Evolutionary conservation across 2,329 filamentous ascomycete species (phyloP), one percentile per base, ranked within the genome.

Genomic region (Aspergillus sp.): DNA sequence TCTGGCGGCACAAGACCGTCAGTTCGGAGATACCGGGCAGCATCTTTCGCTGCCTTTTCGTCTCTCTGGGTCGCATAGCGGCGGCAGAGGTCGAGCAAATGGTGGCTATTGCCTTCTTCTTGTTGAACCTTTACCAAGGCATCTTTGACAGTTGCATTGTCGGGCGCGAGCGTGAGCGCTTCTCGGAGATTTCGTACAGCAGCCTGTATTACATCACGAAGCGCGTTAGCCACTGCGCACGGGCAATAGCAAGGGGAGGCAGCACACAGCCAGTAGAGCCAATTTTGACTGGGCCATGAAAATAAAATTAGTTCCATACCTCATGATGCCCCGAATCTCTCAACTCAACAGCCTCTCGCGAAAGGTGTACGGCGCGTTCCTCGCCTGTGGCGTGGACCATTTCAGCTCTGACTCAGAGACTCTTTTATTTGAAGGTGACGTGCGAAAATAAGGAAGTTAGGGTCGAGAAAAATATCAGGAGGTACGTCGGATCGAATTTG

Each of bases 131-230:
- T 76, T 41, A 77, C 60, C 47, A 81, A 76, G 26, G 78, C 77
- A 30, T 73, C 69, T 64, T 76, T 78, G 53, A 81, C 77, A 45
- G 77, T 69, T 12, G 71, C 62, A 57, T 78, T 75, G 26, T 79
- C 73, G 36, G 78, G 75, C 22, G 76, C 77, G 32, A 81, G 68
- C 26, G 76, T 73, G 47, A 78, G 72, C n/a, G 79, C 79, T 71
- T 80, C 78, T 67, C 77, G 75, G 54, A 81, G 71, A 62, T 78
- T 79, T 61, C 77, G 69, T 42, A 77, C 77, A 38, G 78, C 78
- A 56, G 77, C 74, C 78, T 80, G 57, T 39, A 57, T 58, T 48
- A 54, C 47, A 56, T 55, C 56, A 59, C 55, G 43, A 34, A 39
- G 43, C 36, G 49, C 56, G 60, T 62, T 30, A 62, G 55, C 42